Conservation (phyloP, 148 eudicot species). For the Vaccinium darrowii region DNA sequence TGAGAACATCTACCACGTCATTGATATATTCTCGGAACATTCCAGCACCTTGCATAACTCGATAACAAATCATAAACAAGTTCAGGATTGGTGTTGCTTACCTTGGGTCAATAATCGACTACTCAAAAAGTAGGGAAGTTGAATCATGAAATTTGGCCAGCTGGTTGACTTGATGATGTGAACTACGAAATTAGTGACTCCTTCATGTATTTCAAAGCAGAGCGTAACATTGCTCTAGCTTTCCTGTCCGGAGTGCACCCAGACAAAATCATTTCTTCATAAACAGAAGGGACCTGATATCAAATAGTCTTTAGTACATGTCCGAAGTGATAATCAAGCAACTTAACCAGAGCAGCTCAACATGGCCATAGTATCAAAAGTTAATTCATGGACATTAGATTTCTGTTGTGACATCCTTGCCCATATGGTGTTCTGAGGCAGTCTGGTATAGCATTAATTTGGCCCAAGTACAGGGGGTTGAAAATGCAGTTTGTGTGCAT, state of each 20-base stretch:
- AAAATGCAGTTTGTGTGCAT: background rate
- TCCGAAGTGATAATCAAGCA: background rate
- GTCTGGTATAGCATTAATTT: background rate
- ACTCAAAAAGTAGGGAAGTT: background rate
- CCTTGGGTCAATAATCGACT: background rate
- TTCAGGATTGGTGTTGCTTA: conserved; percentile 10
- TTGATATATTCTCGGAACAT: background rate
- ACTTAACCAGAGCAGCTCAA: conserved; percentile 3
- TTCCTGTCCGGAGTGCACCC: conserved; percentile 88
- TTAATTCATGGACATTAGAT: background rate
- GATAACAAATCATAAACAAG: background rate
- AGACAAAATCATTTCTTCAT: conserved; percentile 86
- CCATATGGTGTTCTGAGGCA: background rate
- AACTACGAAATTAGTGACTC: conserved; percentile 52
- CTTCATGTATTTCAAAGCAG: conserved; percentile 90
- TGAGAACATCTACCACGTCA: background rate
- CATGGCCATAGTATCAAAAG: background rate
- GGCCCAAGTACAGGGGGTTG: background rate
- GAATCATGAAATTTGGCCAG: background rate
- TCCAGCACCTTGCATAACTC: background rate
- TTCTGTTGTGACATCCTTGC: background rate
- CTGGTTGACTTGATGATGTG: conserved; percentile 6
- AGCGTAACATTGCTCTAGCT: conserved; percentile 88
- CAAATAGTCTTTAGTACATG: background rate
- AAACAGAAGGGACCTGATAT: conserved; percentile 88